These are phyloP conservation scores for Rubia tinctorum DNA, from an alignment of 305 asterid species.

Conservation along the genomic window DNA sequence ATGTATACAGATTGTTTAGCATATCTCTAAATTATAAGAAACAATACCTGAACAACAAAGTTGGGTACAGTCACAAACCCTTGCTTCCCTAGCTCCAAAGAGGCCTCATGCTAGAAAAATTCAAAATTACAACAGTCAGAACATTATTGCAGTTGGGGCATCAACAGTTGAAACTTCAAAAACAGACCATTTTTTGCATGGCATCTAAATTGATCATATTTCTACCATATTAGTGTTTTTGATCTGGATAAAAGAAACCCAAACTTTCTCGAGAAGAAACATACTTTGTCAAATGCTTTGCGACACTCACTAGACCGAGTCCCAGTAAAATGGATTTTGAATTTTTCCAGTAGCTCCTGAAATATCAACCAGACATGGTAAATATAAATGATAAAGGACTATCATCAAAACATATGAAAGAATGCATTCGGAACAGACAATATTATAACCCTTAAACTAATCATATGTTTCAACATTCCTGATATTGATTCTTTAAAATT, in stretches of 20 bases:
- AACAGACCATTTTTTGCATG: not conserved
- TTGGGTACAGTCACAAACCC: slow-evolving; percentile 74
- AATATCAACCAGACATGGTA: slow-evolving; percentile 12
- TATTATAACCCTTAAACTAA: not conserved
- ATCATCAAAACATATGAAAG: not conserved
- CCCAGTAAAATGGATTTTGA: slow-evolving; percentile 73
- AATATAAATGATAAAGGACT: slow-evolving; percentile 2
- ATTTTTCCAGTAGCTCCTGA: slow-evolving; percentile 70
- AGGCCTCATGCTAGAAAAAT: slow-evolving; percentile 65
- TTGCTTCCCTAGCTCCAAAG: slow-evolving; percentile 73
- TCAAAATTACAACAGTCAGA: slow-evolving; percentile 24
- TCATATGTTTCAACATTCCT: not conserved
- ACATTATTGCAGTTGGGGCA: slow-evolving; percentile 12
- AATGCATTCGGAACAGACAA: not conserved
- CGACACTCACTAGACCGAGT: slow-evolving; percentile 66
- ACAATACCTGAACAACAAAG: slow-evolving; percentile 52
- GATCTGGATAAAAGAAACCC: not conserved
- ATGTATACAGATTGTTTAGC: too few relatives aligned
- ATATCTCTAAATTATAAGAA: not conserved
- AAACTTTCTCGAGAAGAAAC: slow-evolving; percentile 12
- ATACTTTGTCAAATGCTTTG: slow-evolving; percentile 83
- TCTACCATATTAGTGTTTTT: not conserved
- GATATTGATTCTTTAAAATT: not conserved
- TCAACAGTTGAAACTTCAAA: slow-evolving; percentile 4
- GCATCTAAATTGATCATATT: not conserved